These are phyloP conservation scores for Oidiodendron maius DNA, from an alignment of 495 filamentous ascomycete genomes.

Conservation along the genomic window DNA sequence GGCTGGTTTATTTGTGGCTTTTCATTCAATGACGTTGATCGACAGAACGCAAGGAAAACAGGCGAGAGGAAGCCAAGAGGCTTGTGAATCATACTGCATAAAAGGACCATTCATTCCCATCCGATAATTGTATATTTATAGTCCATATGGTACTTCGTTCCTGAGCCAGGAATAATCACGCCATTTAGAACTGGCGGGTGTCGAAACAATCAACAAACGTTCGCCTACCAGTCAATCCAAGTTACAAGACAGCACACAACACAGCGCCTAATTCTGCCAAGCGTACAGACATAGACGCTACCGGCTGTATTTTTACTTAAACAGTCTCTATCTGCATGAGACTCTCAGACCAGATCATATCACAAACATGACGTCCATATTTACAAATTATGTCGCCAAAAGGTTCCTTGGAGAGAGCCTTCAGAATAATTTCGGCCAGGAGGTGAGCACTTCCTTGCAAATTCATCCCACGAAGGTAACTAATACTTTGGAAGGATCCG, in stretches of 20 bases:
- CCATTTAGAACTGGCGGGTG: conserved; percentile 3
- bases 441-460: conserved; percentile 37
- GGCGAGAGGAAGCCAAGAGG: too few relatives aligned
- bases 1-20: too few relatives aligned
- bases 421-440: conserved; percentile 61
- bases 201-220: conserved; percentile 3
- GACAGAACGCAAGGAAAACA: too few relatives aligned
- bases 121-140: too few relatives aligned
- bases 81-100: too few relatives aligned
- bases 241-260: conserved; percentile 1
- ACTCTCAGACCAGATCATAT: conserved; percentile 5
- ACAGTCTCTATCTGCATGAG: not conserved
- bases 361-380: conserved; percentile 42
- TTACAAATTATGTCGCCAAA: conserved; percentile 55
- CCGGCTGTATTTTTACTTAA: conserved; percentile 7
- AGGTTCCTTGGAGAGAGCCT: conserved; percentile 60
- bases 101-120: too few relatives aligned
- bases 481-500: conserved; percentile 46
- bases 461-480: not conserved
- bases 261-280: conserved; percentile 3
- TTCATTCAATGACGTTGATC: too few relatives aligned
- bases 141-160: not conserved
- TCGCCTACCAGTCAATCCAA: conserved; percentile 10
- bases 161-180: conserved; percentile 1
- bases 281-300: too few relatives aligned